Evolutionary conservation across 768 basidiomycete species (phyloP).

Genomic region (Leccinum aurantiacum): DNA sequence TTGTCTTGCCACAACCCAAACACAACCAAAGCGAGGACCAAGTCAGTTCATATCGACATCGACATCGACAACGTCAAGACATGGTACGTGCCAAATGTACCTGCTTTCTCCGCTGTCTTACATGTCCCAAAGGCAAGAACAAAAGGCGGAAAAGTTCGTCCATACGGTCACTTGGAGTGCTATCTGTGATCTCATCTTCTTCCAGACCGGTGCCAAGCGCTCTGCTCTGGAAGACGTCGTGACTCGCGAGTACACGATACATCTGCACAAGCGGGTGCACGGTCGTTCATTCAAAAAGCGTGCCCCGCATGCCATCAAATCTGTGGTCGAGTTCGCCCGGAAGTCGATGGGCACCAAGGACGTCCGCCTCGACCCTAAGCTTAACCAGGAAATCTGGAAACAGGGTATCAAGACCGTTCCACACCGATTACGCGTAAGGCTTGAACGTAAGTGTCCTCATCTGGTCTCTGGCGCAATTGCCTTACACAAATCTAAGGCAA

Average conservation of each 20-base stretch:
- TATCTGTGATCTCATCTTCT: background rate
- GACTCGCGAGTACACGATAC: conserved; percentile 98
- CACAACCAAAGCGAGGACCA: conserved; percentile 31
- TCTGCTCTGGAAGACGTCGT: conserved; percentile 98
- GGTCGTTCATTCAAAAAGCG: conserved; percentile 96
- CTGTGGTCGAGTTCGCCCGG: conserved; percentile 85
- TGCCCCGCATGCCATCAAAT: conserved; percentile 95
- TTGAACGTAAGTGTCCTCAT: conserved; percentile 70
- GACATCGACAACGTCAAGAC: conserved; percentile 64
- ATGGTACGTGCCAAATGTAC: conserved; percentile 49
- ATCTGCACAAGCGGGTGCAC: conserved; percentile 93
- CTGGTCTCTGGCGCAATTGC: background rate
- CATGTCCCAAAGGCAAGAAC: conserved; percentile 40
- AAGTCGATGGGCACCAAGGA: conserved; percentile 96
- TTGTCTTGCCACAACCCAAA: conserved; percentile 47
- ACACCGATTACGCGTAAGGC: conserved; percentile 86
- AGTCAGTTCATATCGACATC: conserved; percentile 49
- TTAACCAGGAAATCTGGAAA: conserved; percentile 96
- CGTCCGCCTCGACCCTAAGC: conserved; percentile 90
- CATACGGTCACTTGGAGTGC: conserved; percentile 24
- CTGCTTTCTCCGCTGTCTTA: conserved; percentile 14
- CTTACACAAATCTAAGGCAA: conserved; percentile 57
- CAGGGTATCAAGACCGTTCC: conserved; percentile 94
- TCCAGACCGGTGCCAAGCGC: conserved; percentile 74
- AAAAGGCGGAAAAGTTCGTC: conserved; percentile 32